Conservation (phyloP, 2,329 filamentous ascomycete species). For the Aspergillus ochraceoroseus region DNA sequence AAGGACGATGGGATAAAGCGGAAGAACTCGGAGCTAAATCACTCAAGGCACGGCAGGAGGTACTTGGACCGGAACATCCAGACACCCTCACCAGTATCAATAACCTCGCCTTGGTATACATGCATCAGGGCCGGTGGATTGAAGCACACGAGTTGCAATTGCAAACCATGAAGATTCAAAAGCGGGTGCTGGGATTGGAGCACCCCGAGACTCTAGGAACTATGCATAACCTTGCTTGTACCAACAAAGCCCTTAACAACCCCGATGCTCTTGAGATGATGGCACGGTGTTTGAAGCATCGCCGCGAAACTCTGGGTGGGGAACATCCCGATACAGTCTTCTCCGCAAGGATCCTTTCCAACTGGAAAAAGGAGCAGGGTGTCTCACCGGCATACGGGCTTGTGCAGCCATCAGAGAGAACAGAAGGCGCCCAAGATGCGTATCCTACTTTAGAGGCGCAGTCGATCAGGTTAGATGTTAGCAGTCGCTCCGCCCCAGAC, state of each 20-base stretch:
- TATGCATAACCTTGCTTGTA: constrained; percentile 1
- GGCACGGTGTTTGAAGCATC: constrained; percentile 1
- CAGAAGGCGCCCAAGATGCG: no score
- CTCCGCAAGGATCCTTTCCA: no score
- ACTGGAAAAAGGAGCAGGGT: no score
- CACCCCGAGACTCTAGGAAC: constrained; percentile 7
- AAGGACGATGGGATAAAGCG: background rate
- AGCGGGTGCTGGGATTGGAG: constrained; percentile 15
- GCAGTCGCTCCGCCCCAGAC: no score
- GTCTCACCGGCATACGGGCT: no score
- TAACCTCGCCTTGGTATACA: constrained; percentile 4
- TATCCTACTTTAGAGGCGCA: no score
- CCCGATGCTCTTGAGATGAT: constrained; percentile 2
- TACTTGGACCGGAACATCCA: background rate
- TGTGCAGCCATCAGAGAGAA: no score
- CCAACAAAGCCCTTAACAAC: background rate
- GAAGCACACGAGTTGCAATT: constrained; percentile 18
- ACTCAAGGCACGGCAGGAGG: background rate
- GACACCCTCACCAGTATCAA: background rate
- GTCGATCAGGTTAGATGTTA: no score
- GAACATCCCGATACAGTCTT: no score
- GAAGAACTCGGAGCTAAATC: background rate
- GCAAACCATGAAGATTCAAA: constrained; percentile 18
- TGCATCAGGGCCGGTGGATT: constrained; percentile 11
- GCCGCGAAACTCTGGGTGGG: constrained; percentile 3